A percentile compares a stretch with the other conserved stretches of the same genome.
Conservation (phyloP, 345 rosid species). For the Aquilaria sinensis region DNA sequence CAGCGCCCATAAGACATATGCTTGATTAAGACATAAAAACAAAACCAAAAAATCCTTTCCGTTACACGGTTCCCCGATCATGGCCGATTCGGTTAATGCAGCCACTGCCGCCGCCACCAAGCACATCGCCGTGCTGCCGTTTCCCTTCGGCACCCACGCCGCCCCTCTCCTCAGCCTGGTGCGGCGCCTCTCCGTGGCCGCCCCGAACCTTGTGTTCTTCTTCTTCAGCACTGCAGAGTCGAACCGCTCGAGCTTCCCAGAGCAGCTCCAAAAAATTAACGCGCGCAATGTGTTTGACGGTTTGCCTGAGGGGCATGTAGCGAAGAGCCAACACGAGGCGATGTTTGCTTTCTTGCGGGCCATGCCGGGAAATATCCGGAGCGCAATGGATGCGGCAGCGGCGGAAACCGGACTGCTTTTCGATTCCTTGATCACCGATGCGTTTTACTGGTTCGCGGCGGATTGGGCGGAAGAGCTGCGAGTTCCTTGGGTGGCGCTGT, state of each 20-base stretch:
- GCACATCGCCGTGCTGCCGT: slow-evolving; percentile 31
- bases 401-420: slow-evolving; percentile 20
- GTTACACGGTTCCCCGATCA: too few relatives aligned
- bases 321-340: slow-evolving; percentile 20
- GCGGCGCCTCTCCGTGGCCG: slow-evolving; percentile 13
- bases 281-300: slow-evolving; percentile 32
- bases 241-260: slow-evolving; percentile 15
- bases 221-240: slow-evolving; percentile 36
- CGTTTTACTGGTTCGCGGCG: slow-evolving; percentile 44
- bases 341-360: slow-evolving; percentile 31
- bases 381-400: slow-evolving; percentile 21
- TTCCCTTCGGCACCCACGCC: slow-evolving; percentile 37
- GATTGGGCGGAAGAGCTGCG: slow-evolving; percentile 34
- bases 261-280: slow-evolving; percentile 8
- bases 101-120: neutral
- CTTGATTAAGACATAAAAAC: neutral
- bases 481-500: slow-evolving; percentile 46
- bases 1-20: too few relatives aligned
- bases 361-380: slow-evolving; percentile 26
- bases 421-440: slow-evolving; percentile 41
- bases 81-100: too few relatives aligned
- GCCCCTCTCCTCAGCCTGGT: slow-evolving; percentile 25
- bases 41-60: neutral
- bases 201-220: slow-evolving; percentile 21
- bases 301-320: slow-evolving; percentile 22